Evolutionary conservation across 371 early-diverging fungal genomes (phyloP).

Genomic region (Zychaea mexicana): DNA sequence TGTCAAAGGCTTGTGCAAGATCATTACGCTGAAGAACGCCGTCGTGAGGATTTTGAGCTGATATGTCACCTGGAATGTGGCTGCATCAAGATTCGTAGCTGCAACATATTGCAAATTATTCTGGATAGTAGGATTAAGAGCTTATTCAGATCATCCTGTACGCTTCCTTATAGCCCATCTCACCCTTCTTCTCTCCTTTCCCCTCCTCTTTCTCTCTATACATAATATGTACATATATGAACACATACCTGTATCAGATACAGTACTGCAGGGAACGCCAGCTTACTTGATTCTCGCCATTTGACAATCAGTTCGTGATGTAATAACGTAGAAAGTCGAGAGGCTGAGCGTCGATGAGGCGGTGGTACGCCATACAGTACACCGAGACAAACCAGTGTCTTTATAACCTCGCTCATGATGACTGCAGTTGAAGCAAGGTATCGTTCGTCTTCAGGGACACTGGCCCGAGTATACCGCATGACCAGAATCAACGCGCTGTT

Average conservation of each 20-base stretch:
- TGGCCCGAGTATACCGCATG: conserved; percentile 80
- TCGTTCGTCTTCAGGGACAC: conserved; percentile 39
- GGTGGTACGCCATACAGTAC: conserved; percentile 47
- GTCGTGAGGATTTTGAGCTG: conserved; percentile 97
- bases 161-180: too few species aligned
- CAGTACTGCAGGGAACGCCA: conserved; percentile 85
- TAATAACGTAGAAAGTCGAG: conserved; percentile 20
- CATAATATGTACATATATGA: too few species aligned
- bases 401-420: conserved; percentile 82
- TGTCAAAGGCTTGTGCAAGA: conserved; percentile 72
- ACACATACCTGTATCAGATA: conserved; percentile 85
- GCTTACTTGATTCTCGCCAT: conserved; percentile 53
- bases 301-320: conserved; percentile 42
- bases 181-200: background rate
- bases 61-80: conserved; percentile 96
- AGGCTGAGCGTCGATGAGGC: conserved; percentile 27
- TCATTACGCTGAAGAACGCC: conserved; percentile 86
- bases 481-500: conserved; percentile 85
- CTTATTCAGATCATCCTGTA: background rate
- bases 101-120: conserved; percentile 96
- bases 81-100: conserved; percentile 87
- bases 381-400: conserved; percentile 69
- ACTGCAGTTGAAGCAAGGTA: conserved; percentile 91
- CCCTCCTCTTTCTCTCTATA: background rate
- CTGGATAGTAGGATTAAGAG: conserved; percentile 7